These are phyloP conservation scores for Nannizzia gypsea DNA, from an alignment of 2,329 filamentous ascomycete genomes.

Conservation along the genomic window DNA sequence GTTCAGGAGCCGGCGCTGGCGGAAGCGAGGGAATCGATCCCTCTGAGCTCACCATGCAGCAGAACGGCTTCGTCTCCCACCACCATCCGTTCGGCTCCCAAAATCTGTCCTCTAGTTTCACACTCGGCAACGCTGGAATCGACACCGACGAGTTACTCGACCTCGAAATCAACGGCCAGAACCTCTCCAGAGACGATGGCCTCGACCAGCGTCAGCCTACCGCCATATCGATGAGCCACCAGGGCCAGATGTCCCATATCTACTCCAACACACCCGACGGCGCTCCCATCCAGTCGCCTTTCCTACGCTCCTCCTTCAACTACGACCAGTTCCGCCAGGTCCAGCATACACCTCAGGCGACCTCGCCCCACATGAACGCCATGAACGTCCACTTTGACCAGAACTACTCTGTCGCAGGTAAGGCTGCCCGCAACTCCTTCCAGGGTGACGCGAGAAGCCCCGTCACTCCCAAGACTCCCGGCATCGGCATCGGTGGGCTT, in stretches of 20 bases:
- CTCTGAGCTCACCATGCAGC: conserved; percentile 64
- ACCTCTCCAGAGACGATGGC: conserved; percentile 25
- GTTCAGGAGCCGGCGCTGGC: conserved; percentile 31
- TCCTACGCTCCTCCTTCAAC: conserved; percentile 61
- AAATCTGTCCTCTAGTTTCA: conserved; percentile 59
- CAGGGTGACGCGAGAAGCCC: conserved; percentile 54
- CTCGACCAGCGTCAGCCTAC: conserved; percentile 44
- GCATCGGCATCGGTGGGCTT: conserved; percentile 49
- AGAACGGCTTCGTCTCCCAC: conserved; percentile 32
- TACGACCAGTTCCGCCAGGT: conserved; percentile 63
- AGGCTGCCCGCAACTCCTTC: not conserved
- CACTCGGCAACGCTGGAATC: conserved; percentile 64
- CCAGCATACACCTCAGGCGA: conserved; percentile 35
- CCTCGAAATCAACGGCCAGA: conserved; percentile 33
- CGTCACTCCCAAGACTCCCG: conserved; percentile 76
- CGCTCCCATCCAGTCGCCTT: conserved; percentile 83
- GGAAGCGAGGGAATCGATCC: conserved; percentile 58
- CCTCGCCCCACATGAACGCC: conserved; percentile 25
- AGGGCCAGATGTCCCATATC: conserved; percentile 56
- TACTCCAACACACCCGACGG: conserved; percentile 89
- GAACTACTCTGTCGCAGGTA: conserved; percentile 32
- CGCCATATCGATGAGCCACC: conserved; percentile 49
- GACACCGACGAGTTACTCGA: conserved; percentile 83
- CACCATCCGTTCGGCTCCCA: conserved; percentile 49
- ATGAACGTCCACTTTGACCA: conserved; percentile 39